A percentile compares a stretch with the other conserved stretches of the same genome.
These are phyloP conservation scores for Ceratocystis ficicola DNA, from an alignment of 2,329 filamentous ascomycete species.

Conservation along the genomic window DNA sequence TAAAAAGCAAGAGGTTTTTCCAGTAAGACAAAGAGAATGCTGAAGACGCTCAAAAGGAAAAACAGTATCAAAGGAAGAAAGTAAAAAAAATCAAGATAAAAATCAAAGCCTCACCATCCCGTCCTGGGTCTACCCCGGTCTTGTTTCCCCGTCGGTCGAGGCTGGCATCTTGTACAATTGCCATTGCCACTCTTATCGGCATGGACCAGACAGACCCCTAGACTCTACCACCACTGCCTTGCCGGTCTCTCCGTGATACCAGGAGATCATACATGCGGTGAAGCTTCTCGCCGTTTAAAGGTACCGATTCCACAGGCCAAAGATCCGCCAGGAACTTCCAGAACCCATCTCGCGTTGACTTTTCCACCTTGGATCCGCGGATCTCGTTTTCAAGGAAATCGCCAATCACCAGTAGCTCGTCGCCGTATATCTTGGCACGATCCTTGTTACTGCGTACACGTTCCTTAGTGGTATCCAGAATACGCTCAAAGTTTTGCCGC, in stretches of 20 bases:
- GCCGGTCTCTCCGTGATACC: conserved; percentile 28
- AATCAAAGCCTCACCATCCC: too few species aligned
- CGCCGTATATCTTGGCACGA: conserved; percentile 49
- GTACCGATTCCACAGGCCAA: conserved; percentile 34
- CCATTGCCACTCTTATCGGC: too few species aligned
- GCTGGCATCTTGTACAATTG: too few species aligned
- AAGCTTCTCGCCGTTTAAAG: conserved; percentile 33
- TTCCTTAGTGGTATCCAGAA: conserved; percentile 50
- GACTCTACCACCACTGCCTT: neutral
- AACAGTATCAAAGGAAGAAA: neutral
- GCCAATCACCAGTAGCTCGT: conserved; percentile 49
- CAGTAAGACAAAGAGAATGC: neutral
- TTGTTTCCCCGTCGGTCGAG: too few species aligned
- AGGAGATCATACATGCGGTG: conserved; percentile 37
- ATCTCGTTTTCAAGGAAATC: conserved; percentile 44
- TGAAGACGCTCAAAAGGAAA: conserved; percentile 2
- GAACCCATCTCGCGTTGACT: conserved; percentile 38
- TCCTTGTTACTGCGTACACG: conserved; percentile 50
- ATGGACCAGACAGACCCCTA: neutral
- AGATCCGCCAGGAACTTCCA: conserved; percentile 39
- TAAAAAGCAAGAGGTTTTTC: neutral
- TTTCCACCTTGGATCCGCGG: conserved; percentile 32
- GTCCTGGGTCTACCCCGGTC: too few species aligned
- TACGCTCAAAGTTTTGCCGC: conserved; percentile 45
- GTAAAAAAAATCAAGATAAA: neutral